Evolutionary conservation across 2,329 filamentous ascomycete species (phyloP).

Genomic region (Alternaria longipes): DNA sequence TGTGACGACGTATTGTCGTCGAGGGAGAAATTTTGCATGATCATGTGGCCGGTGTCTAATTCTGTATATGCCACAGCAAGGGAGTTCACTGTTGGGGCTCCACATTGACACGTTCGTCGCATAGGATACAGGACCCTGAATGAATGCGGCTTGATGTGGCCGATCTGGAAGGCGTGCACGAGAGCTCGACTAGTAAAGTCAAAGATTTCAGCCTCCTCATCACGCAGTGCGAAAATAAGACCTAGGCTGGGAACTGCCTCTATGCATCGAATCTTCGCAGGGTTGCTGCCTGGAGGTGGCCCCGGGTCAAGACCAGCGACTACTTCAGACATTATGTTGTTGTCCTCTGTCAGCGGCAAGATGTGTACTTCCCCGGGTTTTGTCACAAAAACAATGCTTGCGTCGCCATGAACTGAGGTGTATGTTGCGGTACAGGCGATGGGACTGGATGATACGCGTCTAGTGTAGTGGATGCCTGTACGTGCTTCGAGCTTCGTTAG

Average conservation of each 20-base stretch:
- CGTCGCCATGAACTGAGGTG: conserved; percentile 35
- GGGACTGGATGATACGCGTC: conserved; percentile 37
- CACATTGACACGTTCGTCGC: conserved; percentile 62
- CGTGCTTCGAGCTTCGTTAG: conserved; percentile 67
- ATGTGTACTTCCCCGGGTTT: conserved; percentile 49
- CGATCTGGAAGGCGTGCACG: conserved; percentile 70
- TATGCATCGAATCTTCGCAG: conserved; percentile 63
- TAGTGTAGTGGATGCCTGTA: conserved; percentile 46
- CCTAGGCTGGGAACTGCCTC: conserved; percentile 67
- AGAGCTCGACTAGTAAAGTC: conserved; percentile 66
- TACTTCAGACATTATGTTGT: conserved; percentile 41
- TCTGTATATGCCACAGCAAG: conserved; percentile 72
- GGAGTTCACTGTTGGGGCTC: conserved; percentile 65
- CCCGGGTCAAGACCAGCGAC: conserved; percentile 48
- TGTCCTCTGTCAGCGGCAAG: conserved; percentile 33
- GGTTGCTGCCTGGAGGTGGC: conserved; percentile 48
- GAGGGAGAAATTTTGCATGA: conserved; percentile 71
- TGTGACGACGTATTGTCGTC: conserved; percentile 60
- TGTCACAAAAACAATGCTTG: conserved; percentile 46
- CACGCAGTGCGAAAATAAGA: conserved; percentile 68
- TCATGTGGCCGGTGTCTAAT: conserved; percentile 67
- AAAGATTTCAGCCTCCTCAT: conserved; percentile 67
- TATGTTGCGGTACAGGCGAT: conserved; percentile 44
- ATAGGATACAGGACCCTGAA: conserved; percentile 68
- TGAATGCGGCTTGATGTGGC: conserved; percentile 66